Percentiles rank a stretch among this genome's conserved stretches.
Evolutionary conservation across 805 yeast species (phyloP).

Genomic region (Maudiozyma barnettii): DNA sequence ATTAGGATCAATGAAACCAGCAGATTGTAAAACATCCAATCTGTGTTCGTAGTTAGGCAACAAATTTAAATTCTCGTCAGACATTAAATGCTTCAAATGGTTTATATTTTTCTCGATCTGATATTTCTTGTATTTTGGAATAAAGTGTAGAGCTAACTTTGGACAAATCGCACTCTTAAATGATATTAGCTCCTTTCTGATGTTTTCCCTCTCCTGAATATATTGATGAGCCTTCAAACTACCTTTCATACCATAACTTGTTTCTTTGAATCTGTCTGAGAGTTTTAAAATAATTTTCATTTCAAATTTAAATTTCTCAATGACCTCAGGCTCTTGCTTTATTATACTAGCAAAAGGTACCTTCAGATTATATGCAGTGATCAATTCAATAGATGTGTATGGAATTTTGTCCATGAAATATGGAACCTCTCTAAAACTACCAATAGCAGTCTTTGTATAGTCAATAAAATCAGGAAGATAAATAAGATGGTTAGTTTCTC

Average conservation of each 20-base stretch:
- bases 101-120: conserved; percentile 42
- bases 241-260: conserved; percentile 20
- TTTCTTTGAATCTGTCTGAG: conserved; percentile 19
- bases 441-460: conserved; percentile 22
- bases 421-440: conserved; percentile 21
- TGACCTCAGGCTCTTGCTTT: conserved; percentile 21
- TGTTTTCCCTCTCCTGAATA: conserved; percentile 21
- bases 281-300: conserved; percentile 15
- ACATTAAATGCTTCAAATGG: conserved; percentile 49
- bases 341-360: conserved; percentile 21
- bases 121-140: conserved; percentile 38
- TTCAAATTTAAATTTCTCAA: conserved; percentile 17
- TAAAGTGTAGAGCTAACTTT: conserved; percentile 37
- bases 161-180: conserved; percentile 30
- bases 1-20: conserved; percentile 70
- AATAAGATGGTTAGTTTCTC: conserved; percentile 30
- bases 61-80: conserved; percentile 81
- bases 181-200: conserved; percentile 13
- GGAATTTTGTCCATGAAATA: conserved; percentile 23
- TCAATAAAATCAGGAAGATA: conserved; percentile 24
- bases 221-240: conserved; percentile 25
- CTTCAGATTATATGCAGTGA: conserved; percentile 20
- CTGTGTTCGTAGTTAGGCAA: conserved; percentile 93
- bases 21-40: conserved; percentile 60
- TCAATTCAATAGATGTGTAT: conserved; percentile 23